phyloP scores from a whole-genome alignment of 2,329 filamentous ascomycete species.

The Ilyonectria robusta region DNA sequence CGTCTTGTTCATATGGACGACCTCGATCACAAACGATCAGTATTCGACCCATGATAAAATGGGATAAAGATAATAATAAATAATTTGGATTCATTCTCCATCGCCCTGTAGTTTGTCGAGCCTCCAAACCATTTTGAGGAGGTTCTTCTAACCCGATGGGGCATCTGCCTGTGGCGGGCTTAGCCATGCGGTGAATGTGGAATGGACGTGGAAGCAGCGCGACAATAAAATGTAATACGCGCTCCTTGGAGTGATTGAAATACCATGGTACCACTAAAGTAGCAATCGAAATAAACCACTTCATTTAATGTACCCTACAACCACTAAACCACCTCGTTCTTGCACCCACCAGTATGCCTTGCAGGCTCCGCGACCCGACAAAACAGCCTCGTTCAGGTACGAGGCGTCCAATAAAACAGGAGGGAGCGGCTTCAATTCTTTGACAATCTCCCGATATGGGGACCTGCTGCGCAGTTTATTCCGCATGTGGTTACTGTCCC shows the following conservation, averaged over 20 bases:
- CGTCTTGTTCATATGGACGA: background rate
- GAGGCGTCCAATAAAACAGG: background rate
- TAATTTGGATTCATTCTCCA: background rate
- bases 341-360: background rate
- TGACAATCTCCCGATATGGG: background rate
- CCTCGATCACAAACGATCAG: background rate
- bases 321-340: too few species aligned
- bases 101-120: too few species aligned
- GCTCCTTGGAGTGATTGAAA: too few species aligned
- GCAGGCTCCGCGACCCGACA: background rate
- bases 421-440: background rate
- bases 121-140: too few species aligned
- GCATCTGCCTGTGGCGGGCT: too few species aligned
- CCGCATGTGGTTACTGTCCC: background rate
- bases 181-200: too few species aligned
- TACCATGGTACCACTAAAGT: too few species aligned
- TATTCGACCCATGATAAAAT: background rate
- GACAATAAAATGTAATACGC: too few species aligned
- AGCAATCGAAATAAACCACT: too few species aligned
- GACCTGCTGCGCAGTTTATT: background rate
- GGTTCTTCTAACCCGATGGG: too few species aligned
- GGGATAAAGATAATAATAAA: background rate
- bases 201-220: too few species aligned
- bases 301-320: too few species aligned
- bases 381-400: background rate